Evolutionary conservation across 2,329 filamentous ascomycete species (phyloP).

Genomic region (Biscogniauxia marginata): DNA sequence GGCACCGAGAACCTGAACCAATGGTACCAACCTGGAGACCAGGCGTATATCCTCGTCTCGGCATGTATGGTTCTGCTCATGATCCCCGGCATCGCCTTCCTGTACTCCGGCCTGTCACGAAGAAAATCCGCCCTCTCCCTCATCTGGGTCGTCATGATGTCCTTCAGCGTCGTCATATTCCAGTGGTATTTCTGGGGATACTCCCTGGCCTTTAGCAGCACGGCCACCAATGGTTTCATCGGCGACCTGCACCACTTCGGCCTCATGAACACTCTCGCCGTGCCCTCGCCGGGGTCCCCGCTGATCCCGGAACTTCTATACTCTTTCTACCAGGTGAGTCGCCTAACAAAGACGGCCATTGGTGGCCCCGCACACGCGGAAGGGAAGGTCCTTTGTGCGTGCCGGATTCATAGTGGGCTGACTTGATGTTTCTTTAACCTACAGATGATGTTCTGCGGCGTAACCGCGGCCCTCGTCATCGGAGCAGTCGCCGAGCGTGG

Average conservation of each 20-base stretch:
- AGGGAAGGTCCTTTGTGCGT: not conserved
- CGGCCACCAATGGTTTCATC: constrained; percentile 84
- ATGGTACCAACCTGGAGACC: constrained; percentile 90
- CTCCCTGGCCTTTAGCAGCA: constrained; percentile 84
- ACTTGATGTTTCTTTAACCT: constrained; percentile 1
- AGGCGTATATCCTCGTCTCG: constrained; percentile 87
- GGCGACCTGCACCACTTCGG: constrained; percentile 89
- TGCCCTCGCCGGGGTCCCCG: constrained; percentile 83
- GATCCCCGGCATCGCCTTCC: constrained; percentile 93
- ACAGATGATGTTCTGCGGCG: constrained; percentile 95
- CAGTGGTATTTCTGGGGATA: constrained; percentile 99
- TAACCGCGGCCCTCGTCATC: constrained; percentile 87
- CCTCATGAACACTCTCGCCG: constrained; percentile 77
- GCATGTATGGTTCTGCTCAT: constrained; percentile 95
- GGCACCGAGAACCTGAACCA: constrained; percentile 88
- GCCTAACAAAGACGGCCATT: not conserved
- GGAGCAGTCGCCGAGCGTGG: constrained; percentile 93
- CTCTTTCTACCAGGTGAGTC: constrained; percentile 81
- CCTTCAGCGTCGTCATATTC: constrained; percentile 86
- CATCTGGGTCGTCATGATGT: constrained; percentile 97
- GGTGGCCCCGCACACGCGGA: not conserved
- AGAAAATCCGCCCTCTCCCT: constrained; percentile 96
- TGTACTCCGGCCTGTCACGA: constrained; percentile 96
- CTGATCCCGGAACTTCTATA: constrained; percentile 88
- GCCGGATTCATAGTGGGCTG: constrained; percentile 2